phyloP scores from a whole-genome alignment of 176 grass and related monocot genomes.

The Musa schizocarpa region DNA sequence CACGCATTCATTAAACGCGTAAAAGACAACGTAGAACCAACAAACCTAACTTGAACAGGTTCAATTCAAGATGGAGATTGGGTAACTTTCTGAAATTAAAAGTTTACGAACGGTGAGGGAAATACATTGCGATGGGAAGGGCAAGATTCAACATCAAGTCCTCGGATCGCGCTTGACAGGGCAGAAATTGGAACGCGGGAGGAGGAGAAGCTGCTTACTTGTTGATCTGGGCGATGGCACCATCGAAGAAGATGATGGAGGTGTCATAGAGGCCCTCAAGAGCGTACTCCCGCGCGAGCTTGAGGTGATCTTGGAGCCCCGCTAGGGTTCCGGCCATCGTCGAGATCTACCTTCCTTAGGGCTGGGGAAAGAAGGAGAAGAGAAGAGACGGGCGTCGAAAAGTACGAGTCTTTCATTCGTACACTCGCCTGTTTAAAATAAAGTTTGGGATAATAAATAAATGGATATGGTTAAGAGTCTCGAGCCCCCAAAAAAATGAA shows the following conservation, averaged over 20 bases:
- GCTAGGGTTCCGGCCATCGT: slow-evolving; percentile 32
- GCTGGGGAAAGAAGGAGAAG: neutral
- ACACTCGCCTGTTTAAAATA: neutral
- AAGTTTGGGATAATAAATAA: neutral
- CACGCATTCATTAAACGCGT: neutral
- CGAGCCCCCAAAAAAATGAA: too few relatives aligned
- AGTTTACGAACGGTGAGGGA: too few relatives aligned
- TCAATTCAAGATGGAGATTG: too few relatives aligned
- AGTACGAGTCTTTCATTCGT: neutral
- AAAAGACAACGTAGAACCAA: neutral
- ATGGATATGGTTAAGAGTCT: too few relatives aligned
- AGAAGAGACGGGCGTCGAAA: neutral
- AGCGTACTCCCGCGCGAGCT: slow-evolving; percentile 87
- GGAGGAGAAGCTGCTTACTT: slow-evolving; percentile 40
- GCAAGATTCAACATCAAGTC: neutral
- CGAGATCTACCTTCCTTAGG: neutral
- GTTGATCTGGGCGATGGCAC: slow-evolving; percentile 98
- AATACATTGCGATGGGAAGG: neutral
- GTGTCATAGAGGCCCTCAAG: slow-evolving; percentile 98
- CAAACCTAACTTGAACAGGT: too few relatives aligned
- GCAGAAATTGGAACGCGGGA: neutral
- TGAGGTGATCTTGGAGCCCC: slow-evolving; percentile 92
- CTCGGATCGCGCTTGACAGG: neutral
- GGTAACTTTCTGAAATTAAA: too few relatives aligned
- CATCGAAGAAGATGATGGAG: slow-evolving; percentile 99